A percentile compares a stretch with the other conserved stretches of the same genome.
These are phyloP conservation scores for Hyparrhenia diplandra DNA, from an alignment of 176 grass and related monocot species.

Conservation along the genomic window DNA sequence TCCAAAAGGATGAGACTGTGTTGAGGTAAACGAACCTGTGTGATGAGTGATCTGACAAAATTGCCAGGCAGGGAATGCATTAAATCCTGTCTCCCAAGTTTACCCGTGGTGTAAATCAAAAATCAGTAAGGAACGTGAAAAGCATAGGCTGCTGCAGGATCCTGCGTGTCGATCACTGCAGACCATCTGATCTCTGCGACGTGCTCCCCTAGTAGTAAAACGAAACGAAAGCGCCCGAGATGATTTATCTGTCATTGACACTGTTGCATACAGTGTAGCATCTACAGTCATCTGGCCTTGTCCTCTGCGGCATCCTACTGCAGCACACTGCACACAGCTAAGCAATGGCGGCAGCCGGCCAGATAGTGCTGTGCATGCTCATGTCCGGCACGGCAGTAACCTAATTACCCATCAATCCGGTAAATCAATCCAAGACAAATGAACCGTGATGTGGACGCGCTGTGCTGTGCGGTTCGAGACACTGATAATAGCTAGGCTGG, in stretches of 20 bases:
- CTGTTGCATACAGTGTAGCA: constrained; percentile 23
- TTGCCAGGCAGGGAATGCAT: neutral
- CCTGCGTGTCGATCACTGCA: too few species aligned
- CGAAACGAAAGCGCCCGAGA: neutral
- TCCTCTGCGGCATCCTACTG: neutral
- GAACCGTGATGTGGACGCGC: too few species aligned
- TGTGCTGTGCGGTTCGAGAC: neutral
- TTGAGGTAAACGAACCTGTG: neutral
- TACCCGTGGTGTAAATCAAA: neutral
- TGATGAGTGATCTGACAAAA: neutral
- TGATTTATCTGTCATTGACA: constrained; percentile 27
- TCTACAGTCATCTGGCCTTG: constrained; percentile 15
- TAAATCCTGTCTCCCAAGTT: neutral
- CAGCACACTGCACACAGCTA: constrained; percentile 9
- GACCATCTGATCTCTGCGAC: too few species aligned
- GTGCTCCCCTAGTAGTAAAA: too few species aligned
- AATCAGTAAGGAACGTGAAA: neutral
- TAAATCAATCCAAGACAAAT: neutral
- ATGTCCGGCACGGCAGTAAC: neutral
- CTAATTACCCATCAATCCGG: neutral
- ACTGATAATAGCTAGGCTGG: neutral
- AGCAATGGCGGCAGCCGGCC: neutral
- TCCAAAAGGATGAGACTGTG: neutral
- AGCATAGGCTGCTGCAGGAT: neutral
- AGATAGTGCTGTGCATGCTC: neutral